Percentiles rank a stretch among this genome's conserved stretches.
These are phyloP conservation scores for Kuraishia piskuri DNA, from an alignment of 805 yeast species.

Conservation along the genomic window DNA sequence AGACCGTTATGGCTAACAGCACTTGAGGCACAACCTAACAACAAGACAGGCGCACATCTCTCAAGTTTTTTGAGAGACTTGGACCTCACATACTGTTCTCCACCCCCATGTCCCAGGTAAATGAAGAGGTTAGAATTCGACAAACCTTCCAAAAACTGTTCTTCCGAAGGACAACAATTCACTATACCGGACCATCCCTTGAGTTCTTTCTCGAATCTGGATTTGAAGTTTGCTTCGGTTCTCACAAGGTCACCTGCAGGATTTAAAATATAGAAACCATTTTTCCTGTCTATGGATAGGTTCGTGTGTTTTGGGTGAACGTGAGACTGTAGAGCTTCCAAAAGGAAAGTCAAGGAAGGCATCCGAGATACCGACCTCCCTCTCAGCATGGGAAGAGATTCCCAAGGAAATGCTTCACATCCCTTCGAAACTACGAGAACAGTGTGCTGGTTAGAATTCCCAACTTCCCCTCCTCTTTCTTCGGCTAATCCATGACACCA, in stretches of 20 bases:
- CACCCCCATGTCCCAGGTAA: conserved; percentile 94
- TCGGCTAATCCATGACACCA: conserved; percentile 15
- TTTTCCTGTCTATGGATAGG: conserved; percentile 7
- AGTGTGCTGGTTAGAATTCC: conserved; percentile 36
- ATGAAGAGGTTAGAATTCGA: conserved; percentile 42
- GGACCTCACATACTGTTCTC: conserved; percentile 70
- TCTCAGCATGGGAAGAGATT: conserved; percentile 53
- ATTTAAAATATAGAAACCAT: conserved; percentile 62
- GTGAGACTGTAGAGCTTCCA: conserved; percentile 22
- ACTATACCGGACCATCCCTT: conserved; percentile 44
- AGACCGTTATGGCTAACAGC: conserved; percentile 45
- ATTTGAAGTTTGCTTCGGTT: conserved; percentile 53
- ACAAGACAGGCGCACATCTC: conserved; percentile 47
- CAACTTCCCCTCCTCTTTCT: not conserved
- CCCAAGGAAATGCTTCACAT: conserved; percentile 86
- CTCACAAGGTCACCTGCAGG: conserved; percentile 71
- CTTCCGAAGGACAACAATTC: conserved; percentile 52
- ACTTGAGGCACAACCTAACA: conserved; percentile 92
- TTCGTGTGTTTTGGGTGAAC: conserved; percentile 1
- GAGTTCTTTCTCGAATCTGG: conserved; percentile 25
- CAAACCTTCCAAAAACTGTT: conserved; percentile 36
- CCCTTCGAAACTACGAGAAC: conserved; percentile 61
- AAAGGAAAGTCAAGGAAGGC: conserved; percentile 51
- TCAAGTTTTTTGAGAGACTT: conserved; percentile 37
- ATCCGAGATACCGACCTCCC: conserved; percentile 58